Evolutionary conservation across 768 basidiomycete species (phyloP).

Genomic region (Tulasnella sp.): DNA sequence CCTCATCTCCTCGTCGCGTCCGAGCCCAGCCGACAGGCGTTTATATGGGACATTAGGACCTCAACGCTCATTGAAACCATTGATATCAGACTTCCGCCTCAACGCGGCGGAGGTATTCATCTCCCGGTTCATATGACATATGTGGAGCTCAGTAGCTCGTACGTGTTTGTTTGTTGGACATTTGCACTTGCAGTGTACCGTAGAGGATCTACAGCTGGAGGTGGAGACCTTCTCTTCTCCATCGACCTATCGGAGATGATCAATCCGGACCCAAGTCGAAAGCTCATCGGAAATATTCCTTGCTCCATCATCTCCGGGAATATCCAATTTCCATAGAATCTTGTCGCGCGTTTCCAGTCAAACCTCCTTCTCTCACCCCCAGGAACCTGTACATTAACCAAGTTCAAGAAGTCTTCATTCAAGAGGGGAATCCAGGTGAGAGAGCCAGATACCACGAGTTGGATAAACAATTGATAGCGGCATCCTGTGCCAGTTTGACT

Average conservation of each 20-base stretch:
- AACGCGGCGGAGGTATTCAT: background rate
- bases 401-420: background rate
- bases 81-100: slow-evolving; percentile 11
- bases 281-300: background rate
- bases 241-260: background rate
- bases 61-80: slow-evolving; percentile 45
- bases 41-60: slow-evolving; percentile 55
- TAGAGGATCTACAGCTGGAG: background rate
- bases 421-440: background rate
- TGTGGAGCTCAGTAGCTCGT: slow-evolving; percentile 53
- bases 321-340: background rate
- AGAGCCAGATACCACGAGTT: background rate
- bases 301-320: background rate
- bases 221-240: background rate
- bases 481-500: background rate
- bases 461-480: background rate
- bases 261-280: background rate
- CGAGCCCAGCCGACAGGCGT: slow-evolving; percentile 34
- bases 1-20: slow-evolving; percentile 54
- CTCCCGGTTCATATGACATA: slow-evolving; percentile 39
- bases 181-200: background rate
- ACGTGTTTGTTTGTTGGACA: slow-evolving; percentile 27
- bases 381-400: background rate
- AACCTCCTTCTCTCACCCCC: background rate
- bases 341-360: background rate